Conservation (phyloP, 2,329 filamentous ascomycete genomes). For the Apiospora sp. region DNA sequence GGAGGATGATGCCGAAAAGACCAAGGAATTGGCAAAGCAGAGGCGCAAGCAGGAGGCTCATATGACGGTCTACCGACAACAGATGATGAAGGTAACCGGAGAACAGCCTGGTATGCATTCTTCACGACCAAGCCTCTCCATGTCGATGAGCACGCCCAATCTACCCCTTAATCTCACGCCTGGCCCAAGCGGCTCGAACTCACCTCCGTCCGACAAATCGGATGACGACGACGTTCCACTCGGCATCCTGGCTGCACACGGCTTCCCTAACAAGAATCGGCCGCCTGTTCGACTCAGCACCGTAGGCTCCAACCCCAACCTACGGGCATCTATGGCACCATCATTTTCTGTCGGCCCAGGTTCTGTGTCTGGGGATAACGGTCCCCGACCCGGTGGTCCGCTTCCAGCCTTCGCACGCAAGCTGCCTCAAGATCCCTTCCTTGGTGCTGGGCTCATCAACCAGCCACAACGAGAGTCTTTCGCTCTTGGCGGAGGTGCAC, state of each 20-base stretch:
- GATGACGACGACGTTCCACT: constrained; percentile 90
- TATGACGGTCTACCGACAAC: constrained; percentile 87
- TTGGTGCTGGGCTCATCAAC: constrained; percentile 79
- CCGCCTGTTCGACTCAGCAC: constrained; percentile 73
- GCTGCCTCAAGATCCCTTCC: constrained; percentile 85
- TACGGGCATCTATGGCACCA: constrained; percentile 63
- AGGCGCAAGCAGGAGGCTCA: constrained; percentile 89
- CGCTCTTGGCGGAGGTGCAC: constrained; percentile 67
- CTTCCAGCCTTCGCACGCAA: constrained; percentile 85
- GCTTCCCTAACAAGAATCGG: constrained; percentile 81
- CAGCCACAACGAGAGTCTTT: constrained; percentile 77
- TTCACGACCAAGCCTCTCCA: constrained; percentile 62
- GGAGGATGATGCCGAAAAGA: constrained; percentile 79
- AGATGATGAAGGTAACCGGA: constrained; percentile 96
- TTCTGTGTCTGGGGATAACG: constrained; percentile 64
- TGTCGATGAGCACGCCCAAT: constrained; percentile 70
- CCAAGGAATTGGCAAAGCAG: constrained; percentile 76
- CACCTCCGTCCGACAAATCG: constrained; percentile 57
- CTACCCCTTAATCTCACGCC: constrained; percentile 47
- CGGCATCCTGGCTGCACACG: constrained; percentile 86
- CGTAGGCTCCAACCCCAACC: constrained; percentile 75
- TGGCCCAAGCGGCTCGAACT: constrained; percentile 46
- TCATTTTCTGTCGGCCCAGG: constrained; percentile 59
- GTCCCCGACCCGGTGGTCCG: constrained; percentile 48
- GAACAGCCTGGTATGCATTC: constrained; percentile 62